These are phyloP conservation scores for Phaeosphaeriaceae sp. DNA, from an alignment of 2,329 filamentous ascomycete genomes.

Conservation along the genomic window DNA sequence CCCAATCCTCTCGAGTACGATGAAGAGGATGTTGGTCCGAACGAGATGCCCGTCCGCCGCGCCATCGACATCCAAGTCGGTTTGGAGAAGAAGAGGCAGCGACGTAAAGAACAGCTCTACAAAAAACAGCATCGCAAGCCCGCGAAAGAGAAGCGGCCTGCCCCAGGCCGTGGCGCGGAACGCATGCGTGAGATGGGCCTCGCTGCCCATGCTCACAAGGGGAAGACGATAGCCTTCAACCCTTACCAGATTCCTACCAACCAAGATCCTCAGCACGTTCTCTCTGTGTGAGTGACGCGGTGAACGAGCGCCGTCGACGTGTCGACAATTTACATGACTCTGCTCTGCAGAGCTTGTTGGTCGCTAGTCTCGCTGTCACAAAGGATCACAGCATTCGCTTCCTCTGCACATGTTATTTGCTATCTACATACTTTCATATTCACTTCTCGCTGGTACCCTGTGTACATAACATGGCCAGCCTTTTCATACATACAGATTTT, in stretches of 20 bases:
- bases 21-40: constrained; percentile 49
- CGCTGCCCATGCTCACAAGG: constrained; percentile 77
- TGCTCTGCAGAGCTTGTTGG: constrained; percentile 39
- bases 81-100: constrained; percentile 90
- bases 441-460: constrained; percentile 20
- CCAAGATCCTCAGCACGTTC: constrained; percentile 51
- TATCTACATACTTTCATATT: constrained; percentile 10
- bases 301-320: constrained; percentile 48
- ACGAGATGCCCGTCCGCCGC: constrained; percentile 75
- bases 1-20: constrained; percentile 44
- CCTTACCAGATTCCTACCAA: constrained; percentile 36
- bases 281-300: constrained; percentile 50
- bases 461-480: constrained; percentile 28
- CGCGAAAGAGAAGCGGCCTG: constrained; percentile 72
- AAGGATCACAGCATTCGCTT: constrained; percentile 18
- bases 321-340: constrained; percentile 43
- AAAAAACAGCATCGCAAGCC: constrained; percentile 88
- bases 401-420: constrained; percentile 15
- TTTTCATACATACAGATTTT: constrained; percentile 4
- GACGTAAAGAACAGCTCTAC: constrained; percentile 90
- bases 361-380: constrained; percentile 44
- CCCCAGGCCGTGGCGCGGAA: constrained; percentile 83
- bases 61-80: constrained; percentile 94
- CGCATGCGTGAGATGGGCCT: constrained; percentile 93
- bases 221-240: constrained; percentile 36